Base-by-base conservation (phyloP, 306 rosid species). In the Cyamopsis tetragonoloba region DNA sequence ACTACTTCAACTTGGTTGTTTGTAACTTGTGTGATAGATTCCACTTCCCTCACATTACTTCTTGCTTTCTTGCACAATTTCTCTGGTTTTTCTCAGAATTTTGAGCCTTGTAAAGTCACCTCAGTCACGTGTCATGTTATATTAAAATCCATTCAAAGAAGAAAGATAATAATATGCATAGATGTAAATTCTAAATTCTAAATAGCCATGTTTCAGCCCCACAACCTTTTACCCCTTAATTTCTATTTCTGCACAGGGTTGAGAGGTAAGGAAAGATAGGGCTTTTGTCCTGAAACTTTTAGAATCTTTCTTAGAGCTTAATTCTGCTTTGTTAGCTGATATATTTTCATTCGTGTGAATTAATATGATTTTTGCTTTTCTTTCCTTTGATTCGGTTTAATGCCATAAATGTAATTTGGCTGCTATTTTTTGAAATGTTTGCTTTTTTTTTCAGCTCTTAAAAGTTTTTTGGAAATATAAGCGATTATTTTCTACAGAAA, bases 1-100 rank as follows among this genome's bases (percentile, higher is more conserved):
- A 86, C 89, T 57, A 13, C 88, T 83, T 66, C 81, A n/a, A n/a
- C n/a, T n/a, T n/a, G n/a, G n/a, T 55, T 48, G 24, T 14, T 47
- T 19, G 77, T 66, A 27, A 14, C 18, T 39, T 32, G 12, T 0
- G 47, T 70, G 53, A 56, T 60, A 31, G 47, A 67, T 69, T 41
- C 46, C 82, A 30, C 9, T 66, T 38, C 12, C 22, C 1, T 39
- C 55, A 12, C 38, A 44, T 38, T 7, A 11, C 44, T 38, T 5
- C 0, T 38, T 38, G 44, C 14, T 5, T 12, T 38, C 0, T 3
- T 43, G 23, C 47, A 71, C 47, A 46, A 44, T 51, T 32, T 56
- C 14, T 50, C 6, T 57, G 64, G 35, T 11, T 83, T 80, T 74
- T 66, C 49, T 65, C 4, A n/a, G n/a, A n/a, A 35, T 76, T 41